phyloP scores from a whole-genome alignment of 2,329 filamentous ascomycete genomes.

The Xylaria sp. region DNA sequence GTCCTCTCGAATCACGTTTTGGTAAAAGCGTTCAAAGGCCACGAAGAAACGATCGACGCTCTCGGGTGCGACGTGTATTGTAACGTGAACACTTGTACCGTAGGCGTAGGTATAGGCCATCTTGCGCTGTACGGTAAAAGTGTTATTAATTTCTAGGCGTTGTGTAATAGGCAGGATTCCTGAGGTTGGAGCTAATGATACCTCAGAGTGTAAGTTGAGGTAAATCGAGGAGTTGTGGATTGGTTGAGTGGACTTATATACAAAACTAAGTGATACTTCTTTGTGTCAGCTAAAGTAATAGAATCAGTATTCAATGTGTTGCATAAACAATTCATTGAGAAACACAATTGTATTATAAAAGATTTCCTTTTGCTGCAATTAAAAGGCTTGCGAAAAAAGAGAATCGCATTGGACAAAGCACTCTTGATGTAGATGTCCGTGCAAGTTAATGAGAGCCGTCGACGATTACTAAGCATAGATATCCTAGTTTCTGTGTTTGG shows the following conservation, averaged over 20 bases:
- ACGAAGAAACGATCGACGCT: constrained; percentile 41
- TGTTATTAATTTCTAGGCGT: neutral
- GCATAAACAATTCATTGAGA: neutral
- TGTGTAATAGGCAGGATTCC: neutral
- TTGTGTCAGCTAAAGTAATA: neutral
- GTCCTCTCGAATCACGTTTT: constrained; percentile 53
- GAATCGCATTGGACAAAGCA: too few species aligned
- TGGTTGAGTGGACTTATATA: constrained; percentile 20
- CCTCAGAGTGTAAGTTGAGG: neutral
- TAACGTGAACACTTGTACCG: constrained; percentile 43
- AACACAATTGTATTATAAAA: too few species aligned
- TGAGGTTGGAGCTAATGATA: neutral
- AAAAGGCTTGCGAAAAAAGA: too few species aligned
- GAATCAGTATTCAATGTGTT: neutral
- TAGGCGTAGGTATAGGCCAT: constrained; percentile 21
- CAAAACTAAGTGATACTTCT: neutral
- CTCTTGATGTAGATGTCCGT: too few species aligned
- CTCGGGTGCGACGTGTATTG: constrained; percentile 40
- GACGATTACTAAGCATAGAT: too few species aligned
- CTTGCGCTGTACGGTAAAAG: neutral
- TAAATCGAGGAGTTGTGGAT: neutral
- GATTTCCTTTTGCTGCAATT: too few species aligned
- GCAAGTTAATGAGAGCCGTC: too few species aligned
- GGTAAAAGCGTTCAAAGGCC: constrained; percentile 52
- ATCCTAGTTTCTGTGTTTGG: too few species aligned